Percentiles rank a stretch among this genome's conserved stretches.
These are phyloP conservation scores for Nigrospora sphaerica DNA, from an alignment of 2,329 filamentous ascomycete genomes.

Conservation along the genomic window DNA sequence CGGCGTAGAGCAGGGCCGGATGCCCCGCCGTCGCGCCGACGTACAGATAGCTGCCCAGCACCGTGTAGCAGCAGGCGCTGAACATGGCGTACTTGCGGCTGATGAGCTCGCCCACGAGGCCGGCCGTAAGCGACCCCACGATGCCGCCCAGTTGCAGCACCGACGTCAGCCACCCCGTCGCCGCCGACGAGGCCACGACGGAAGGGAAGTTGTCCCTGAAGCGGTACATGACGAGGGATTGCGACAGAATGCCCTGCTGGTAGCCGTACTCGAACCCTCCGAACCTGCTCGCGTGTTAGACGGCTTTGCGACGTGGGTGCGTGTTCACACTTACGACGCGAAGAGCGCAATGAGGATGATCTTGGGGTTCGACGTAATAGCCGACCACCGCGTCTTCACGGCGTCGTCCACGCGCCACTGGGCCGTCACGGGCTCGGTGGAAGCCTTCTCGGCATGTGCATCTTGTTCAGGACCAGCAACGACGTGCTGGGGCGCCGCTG, in stretches of 20 bases:
- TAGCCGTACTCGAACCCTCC: slow-evolving; percentile 46
- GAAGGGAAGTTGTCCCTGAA: slow-evolving; percentile 42
- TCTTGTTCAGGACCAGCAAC: background rate
- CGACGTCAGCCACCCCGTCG: slow-evolving; percentile 34
- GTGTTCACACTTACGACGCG: slow-evolving; percentile 23
- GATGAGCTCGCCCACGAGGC: slow-evolving; percentile 44
- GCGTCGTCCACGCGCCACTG: slow-evolving; percentile 6
- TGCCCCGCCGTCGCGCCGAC: slow-evolving; percentile 34
- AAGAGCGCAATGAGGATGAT: slow-evolving; percentile 31
- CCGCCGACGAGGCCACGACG: slow-evolving; percentile 35
- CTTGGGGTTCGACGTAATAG: slow-evolving; percentile 26
- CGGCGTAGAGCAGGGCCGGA: slow-evolving; percentile 40
- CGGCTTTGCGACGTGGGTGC: background rate
- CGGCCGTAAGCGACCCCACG: slow-evolving; percentile 45
- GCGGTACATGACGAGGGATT: slow-evolving; percentile 44
- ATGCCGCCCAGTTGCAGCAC: slow-evolving; percentile 51
- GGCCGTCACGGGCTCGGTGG: background rate
- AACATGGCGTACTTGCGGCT: slow-evolving; percentile 47
- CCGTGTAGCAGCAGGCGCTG: slow-evolving; percentile 33
- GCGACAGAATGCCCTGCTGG: slow-evolving; percentile 47
- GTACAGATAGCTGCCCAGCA: slow-evolving; percentile 37
- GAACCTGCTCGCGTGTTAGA: slow-evolving; percentile 23
- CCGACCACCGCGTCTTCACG: slow-evolving; percentile 15
- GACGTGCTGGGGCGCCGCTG: background rate
- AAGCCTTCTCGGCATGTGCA: background rate